A percentile compares a stretch with the other conserved stretches of the same genome.
Conservation (phyloP, 495 filamentous ascomycete genomes). For the Neurospora intermedia region DNA sequence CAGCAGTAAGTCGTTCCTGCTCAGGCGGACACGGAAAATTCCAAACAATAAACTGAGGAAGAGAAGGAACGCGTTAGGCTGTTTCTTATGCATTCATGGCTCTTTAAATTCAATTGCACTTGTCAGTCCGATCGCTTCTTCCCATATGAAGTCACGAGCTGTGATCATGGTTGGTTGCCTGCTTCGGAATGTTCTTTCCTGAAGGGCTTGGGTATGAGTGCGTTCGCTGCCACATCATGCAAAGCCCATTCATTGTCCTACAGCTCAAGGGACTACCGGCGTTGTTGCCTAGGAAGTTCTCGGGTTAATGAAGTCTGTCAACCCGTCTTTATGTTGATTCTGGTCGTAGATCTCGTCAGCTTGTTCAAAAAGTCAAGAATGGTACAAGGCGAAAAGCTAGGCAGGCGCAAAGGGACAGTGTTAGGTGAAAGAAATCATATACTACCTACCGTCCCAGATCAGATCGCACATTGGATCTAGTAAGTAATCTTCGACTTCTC, state of each 20-base stretch:
- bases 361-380: background rate
- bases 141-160: background rate
- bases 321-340: background rate
- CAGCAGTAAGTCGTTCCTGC: no score
- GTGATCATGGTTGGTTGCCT: background rate
- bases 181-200: background rate
- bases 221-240: background rate
- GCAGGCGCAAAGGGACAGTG: background rate
- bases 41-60: background rate
- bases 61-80: background rate
- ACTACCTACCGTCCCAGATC: background rate
- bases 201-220: background rate
- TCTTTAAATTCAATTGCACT: background rate
- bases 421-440: background rate
- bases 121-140: background rate
- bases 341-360: background rate
- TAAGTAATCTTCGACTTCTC: background rate
- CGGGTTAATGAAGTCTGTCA: background rate
- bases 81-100: background rate
- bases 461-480: background rate
- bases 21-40: no score
- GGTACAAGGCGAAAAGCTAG: background rate
- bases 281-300: background rate
- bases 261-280: background rate
- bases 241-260: background rate